Evolutionary conservation across 306 rosid species (phyloP), one percentile per base, ranked within the genome.

Genomic region (Vachellia pachyceras): DNA sequence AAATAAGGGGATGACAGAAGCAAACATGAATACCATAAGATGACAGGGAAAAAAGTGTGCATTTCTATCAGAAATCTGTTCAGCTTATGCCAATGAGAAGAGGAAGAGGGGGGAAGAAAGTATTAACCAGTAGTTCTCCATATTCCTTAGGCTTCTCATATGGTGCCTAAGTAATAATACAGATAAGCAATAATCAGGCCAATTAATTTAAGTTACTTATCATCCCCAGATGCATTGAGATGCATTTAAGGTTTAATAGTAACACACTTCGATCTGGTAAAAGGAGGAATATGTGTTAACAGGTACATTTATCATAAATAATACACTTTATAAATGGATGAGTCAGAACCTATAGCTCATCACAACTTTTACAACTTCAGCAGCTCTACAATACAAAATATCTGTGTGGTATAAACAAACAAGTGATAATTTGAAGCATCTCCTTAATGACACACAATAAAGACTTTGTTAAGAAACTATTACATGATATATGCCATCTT

Each of bases 361-460:
- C 25, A 52, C 78, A 77, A 49, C 76, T 54, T 40, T 12, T 13
- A 73, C 33, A 18, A 15, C 71, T 42, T 54, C 61, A 55, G 69
- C 61, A 55, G 69, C 61, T 71, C 75, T 80, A 60, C 39, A 63
- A 61, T 67, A 73, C 23, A 50, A 76, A 11, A 67, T 25, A 22
- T 22, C 10, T 69, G 37, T 15, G 25, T 61, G 58, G 58, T 69
- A 83, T 55, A 5, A 39, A 20, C 5, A 42, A 50, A 61, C 7
- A 42, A 50, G 70, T 7, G 54, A 12, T 64, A 52, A 73, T 70
- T 78, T 68, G 66, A 47, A 76, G 60, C 58, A 80, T 69, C 79
- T 77, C 70, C 66, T 52, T 10, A 73, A 35, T 60, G 71, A 66
- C 86, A 82, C 65, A 80, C 77, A 82, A 22, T 75, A 78, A 49